phyloP scores from a whole-genome alignment of 352 stramenopile genomes.

The Globisporangium echinulatum region DNA sequence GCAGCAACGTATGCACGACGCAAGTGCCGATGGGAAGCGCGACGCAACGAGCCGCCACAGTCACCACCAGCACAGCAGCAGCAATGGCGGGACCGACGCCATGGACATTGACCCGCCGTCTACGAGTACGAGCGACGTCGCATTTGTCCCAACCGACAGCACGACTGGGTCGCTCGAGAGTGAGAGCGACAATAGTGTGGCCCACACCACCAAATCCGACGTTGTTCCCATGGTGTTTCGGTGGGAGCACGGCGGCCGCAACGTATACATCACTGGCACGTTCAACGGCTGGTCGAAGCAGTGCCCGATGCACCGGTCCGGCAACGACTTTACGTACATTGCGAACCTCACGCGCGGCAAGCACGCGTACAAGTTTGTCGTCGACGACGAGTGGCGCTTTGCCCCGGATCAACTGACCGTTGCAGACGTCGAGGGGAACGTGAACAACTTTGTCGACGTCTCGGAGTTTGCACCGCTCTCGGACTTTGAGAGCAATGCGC shows the following conservation, averaged over 20 bases:
- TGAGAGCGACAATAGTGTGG: not conserved
- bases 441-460: constrained; percentile 99
- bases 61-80: not conserved
- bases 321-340: constrained; percentile 99
- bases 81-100: constrained; percentile 22
- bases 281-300: constrained; percentile 99
- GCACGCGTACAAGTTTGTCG: constrained; percentile 99
- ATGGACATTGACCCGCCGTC: constrained; percentile 67
- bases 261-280: constrained; percentile 98
- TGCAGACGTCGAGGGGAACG: constrained; percentile 97
- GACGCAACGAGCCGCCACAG: not conserved
- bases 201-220: constrained; percentile 16
- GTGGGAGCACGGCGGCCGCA: constrained; percentile 96
- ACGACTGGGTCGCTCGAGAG: not conserved
- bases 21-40: constrained; percentile 2
- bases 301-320: constrained; percentile 98
- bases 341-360: constrained; percentile 96
- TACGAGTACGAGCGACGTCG: constrained; percentile 11
- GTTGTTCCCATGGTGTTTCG: constrained; percentile 95
- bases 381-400: constrained; percentile 99
- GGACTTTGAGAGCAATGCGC: constrained; percentile 51
- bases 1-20: constrained; percentile 14
- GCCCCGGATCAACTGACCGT: constrained; percentile 94
- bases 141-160: constrained; percentile 15
- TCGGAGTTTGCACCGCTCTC: constrained; percentile 93